Evolutionary conservation across 352 stramenopile species (phyloP), one percentile per base, ranked within the genome.

Genomic region (Phytopythium litorale): DNA sequence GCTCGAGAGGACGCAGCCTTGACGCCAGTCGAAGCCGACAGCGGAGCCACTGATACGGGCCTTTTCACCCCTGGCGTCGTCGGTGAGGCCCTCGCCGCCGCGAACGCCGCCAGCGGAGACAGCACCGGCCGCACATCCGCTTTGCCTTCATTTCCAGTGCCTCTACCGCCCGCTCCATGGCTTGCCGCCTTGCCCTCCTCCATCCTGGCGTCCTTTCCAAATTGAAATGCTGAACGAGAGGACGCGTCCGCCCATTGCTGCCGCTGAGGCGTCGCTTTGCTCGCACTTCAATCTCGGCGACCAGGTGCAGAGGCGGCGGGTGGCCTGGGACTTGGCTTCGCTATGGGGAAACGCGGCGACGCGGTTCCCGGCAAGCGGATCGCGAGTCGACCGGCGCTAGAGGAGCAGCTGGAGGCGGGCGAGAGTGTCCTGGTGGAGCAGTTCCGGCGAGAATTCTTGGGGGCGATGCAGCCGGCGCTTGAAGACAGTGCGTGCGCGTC

Each of bases 361-460:
- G 38, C 16, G 18, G 21, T 37, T 5, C 16, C 18, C 9, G n/a
- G 40, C 19, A 70, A 70, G 53, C 54, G 55, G 54, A 70, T 66
- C 21, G n/a, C 52, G 0, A 66, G 60, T 25, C 48, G 35, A 2
- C 18, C 56, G 15, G 25, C 30, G 13, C 30, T 48, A 30, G 51
- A 43, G 13, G 25, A 56, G 23, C 66, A 76, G 32, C 60, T 61
- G 9, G 35, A 11, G 35, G 35, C 9, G 8, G 35, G 8, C 4
- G 42, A 54, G 3, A 56, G 76, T 46, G 70, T 75, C 30, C 62
- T 91, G 7, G 56, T 74, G 49, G 71, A 84, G 15, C 79, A 87
- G 30, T 84, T 87, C 63, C 64, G 68, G 40, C 79, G 81, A 37
- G 78, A 91, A 38, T 70, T 91, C 50, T 35, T 60, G 11, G 58